phyloP scores from a whole-genome alignment of 371 early-diverging fungal species.

The Mortierella sp. region DNA sequence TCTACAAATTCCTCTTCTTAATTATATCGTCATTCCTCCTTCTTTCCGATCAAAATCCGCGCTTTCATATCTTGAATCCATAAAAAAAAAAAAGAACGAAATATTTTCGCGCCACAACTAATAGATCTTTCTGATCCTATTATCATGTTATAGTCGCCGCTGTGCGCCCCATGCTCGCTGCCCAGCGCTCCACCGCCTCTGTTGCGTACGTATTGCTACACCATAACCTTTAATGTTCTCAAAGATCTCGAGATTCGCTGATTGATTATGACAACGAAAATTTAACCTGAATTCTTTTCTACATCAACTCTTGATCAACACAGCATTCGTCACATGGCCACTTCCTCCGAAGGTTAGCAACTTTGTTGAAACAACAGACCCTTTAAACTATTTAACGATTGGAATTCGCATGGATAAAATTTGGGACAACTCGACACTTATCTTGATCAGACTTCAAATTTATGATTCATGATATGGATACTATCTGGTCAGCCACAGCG shows the following conservation, averaged over 20 bases:
- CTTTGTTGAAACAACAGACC: neutral
- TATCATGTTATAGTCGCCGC: slow-evolving; percentile 45
- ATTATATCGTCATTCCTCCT: neutral
- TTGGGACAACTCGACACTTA: neutral
- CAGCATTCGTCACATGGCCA: slow-evolving; percentile 58
- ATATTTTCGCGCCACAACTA: slow-evolving; percentile 15
- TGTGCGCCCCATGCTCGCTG: slow-evolving; percentile 58
- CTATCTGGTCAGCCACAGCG: neutral
- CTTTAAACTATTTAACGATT: neutral
- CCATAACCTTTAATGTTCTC: neutral
- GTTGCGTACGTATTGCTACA: slow-evolving; percentile 43
- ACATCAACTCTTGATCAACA: neutral
- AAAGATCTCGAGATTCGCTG: neutral
- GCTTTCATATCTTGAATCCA: neutral
- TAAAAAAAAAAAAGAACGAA: neutral
- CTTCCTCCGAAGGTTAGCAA: slow-evolving; percentile 57
- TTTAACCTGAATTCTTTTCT: neutral
- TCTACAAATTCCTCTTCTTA: neutral
- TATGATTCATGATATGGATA: neutral
- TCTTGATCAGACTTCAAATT: neutral
- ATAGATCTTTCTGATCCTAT: neutral
- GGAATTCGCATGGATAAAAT: neutral
- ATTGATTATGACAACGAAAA: slow-evolving; percentile 15
- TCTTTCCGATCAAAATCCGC: slow-evolving; percentile 8
- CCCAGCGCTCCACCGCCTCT: slow-evolving; percentile 58